These are phyloP conservation scores for Iris macrosiphon DNA, from an alignment of 106 monocot genomes.

Conservation along the genomic window DNA sequence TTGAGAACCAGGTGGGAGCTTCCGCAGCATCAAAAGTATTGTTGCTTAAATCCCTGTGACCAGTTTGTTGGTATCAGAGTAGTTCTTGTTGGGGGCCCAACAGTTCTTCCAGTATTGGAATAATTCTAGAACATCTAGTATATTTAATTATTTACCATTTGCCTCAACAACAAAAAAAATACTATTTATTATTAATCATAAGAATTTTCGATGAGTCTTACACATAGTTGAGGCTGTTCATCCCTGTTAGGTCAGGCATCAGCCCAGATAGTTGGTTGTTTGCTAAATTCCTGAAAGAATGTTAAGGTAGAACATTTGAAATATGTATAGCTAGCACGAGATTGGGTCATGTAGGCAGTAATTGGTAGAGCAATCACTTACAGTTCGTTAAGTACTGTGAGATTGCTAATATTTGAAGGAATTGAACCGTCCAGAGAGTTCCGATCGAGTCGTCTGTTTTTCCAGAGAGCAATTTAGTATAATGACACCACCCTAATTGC, in stretches of 20 bases:
- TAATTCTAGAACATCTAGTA: neutral
- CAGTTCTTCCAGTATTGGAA: neutral
- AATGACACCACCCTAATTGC: too few relatives aligned
- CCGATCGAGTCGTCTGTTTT: conserved; percentile 67
- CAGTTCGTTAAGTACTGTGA: conserved; percentile 50
- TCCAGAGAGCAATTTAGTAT: too few relatives aligned
- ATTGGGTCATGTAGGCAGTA: neutral
- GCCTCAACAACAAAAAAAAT: neutral
- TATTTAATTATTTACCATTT: neutral
- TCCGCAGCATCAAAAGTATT: conserved; percentile 46
- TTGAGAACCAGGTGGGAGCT: conserved; percentile 66
- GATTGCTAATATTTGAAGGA: conserved; percentile 61
- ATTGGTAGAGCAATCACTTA: conserved; percentile 31
- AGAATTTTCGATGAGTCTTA: conserved; percentile 33
- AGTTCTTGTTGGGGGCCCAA: neutral
- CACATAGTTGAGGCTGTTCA: conserved; percentile 56
- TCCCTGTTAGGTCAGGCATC: conserved; percentile 52
- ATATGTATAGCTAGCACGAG: neutral
- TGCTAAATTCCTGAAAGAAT: conserved; percentile 69
- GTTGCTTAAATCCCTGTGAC: conserved; percentile 86
- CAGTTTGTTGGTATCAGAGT: neutral
- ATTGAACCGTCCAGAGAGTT: conserved; percentile 54
- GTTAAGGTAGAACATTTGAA: too few relatives aligned
- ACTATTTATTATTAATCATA: too few relatives aligned
- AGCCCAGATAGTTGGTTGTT: conserved; percentile 59